phyloP scores from a whole-genome alignment of 768 basidiomycete genomes.

The Brasilioporus rufonigricans region DNA sequence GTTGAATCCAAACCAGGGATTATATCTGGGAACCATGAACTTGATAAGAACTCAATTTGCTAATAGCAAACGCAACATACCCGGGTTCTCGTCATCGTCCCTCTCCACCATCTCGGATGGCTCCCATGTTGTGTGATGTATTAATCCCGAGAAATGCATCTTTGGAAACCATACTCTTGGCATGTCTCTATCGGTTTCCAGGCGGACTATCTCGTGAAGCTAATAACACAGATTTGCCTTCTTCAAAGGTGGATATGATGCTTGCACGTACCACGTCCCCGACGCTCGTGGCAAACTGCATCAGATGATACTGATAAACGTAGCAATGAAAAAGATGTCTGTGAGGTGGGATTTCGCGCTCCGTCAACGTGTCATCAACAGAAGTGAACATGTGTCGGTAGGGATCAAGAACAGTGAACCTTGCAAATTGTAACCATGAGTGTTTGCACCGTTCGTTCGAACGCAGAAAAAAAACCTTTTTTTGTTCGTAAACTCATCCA shows the following conservation, averaged over 20 bases:
- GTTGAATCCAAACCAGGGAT: conserved; percentile 55
- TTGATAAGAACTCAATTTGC: neutral
- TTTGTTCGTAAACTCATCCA: conserved; percentile 48
- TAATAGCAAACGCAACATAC: conserved; percentile 20
- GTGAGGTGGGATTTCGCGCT: conserved; percentile 54
- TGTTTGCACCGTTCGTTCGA: neutral
- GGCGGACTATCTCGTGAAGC: conserved; percentile 53
- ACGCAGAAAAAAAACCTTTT: conserved; percentile 41
- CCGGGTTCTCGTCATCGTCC: conserved; percentile 70
- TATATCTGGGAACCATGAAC: conserved; percentile 33
- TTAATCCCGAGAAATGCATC: conserved; percentile 30
- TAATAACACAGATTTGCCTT: conserved; percentile 23
- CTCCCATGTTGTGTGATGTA: conserved; percentile 46
- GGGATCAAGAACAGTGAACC: conserved; percentile 51
- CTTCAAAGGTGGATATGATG: neutral
- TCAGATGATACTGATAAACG: conserved; percentile 60
- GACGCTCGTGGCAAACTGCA: conserved; percentile 35
- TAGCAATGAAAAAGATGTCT: conserved; percentile 73
- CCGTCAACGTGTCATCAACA: conserved; percentile 23
- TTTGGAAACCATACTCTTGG: conserved; percentile 60
- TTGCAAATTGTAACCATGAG: conserved; percentile 31
- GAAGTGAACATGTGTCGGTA: conserved; percentile 53
- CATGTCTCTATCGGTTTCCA: conserved; percentile 48
- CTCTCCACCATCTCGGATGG: conserved; percentile 42
- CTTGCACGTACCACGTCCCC: conserved; percentile 34